Evolutionary conservation across 345 rosid species (phyloP).

Genomic region (Heritiera fomes): DNA sequence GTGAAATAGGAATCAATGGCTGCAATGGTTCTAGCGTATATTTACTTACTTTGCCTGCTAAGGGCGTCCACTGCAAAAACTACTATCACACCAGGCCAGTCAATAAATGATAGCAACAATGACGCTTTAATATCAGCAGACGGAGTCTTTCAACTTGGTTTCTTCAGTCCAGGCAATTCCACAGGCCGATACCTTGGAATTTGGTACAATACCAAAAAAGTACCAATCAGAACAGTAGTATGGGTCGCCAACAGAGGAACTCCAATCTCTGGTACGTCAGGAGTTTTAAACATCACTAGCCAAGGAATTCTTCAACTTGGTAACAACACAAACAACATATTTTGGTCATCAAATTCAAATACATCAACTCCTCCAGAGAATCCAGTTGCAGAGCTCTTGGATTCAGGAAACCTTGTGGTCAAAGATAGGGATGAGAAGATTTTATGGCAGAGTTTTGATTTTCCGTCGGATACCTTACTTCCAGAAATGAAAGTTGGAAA

Average conservation of each 20-base stretch:
- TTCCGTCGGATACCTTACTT: constrained; percentile 39
- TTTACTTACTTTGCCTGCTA: too few relatives aligned
- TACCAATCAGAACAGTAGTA: constrained; percentile 20
- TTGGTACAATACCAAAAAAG: neutral
- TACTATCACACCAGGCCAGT: too few relatives aligned
- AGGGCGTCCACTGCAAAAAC: too few relatives aligned
- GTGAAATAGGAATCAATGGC: neutral
- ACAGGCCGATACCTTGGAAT: neutral
- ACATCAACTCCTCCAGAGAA: neutral
- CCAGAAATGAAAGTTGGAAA: constrained; percentile 52
- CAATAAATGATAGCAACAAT: too few relatives aligned
- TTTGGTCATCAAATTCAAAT: constrained; percentile 40
- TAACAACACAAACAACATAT: neutral
- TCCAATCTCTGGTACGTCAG: too few relatives aligned
- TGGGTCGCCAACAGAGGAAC: constrained; percentile 41
- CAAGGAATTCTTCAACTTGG: constrained; percentile 3
- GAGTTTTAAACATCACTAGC: too few relatives aligned
- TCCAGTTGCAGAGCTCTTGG: constrained; percentile 2
- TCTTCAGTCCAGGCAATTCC: neutral
- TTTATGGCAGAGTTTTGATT: constrained; percentile 62
- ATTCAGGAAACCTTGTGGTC: constrained; percentile 12
- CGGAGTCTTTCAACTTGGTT: neutral
- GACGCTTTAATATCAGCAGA: too few relatives aligned
- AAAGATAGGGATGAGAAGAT: neutral
- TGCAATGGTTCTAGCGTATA: neutral